Conservation (phyloP, 495 filamentous ascomycete genomes). For the Penicillium simplicissimum region DNA sequence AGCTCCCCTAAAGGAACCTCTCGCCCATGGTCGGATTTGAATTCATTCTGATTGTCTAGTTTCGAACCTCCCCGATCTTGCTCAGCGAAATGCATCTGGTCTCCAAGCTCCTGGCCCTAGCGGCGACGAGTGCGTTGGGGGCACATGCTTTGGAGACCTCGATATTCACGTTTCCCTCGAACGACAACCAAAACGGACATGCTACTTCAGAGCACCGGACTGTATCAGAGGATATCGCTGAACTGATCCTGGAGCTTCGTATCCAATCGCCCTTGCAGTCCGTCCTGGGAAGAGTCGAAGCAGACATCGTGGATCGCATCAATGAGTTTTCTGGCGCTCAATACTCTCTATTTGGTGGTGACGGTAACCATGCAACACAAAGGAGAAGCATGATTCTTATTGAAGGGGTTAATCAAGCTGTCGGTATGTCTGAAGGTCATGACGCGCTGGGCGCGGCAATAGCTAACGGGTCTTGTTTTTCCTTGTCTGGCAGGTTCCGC, state of each 20-base stretch:
- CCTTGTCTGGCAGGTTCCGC: constrained; percentile 16
- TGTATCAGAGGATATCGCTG: constrained; percentile 48
- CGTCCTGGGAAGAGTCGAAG: constrained; percentile 43
- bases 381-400: constrained; percentile 46
- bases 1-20: background rate
- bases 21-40: background rate
- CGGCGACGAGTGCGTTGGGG: constrained; percentile 27
- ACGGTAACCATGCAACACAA: constrained; percentile 11
- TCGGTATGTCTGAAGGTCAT: constrained; percentile 34
- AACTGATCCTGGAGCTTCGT: constrained; percentile 56
- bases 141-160: constrained; percentile 36
- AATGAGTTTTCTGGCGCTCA: constrained; percentile 49
- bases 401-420: constrained; percentile 46
- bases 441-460: background rate
- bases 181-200: background rate
- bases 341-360: constrained; percentile 41
- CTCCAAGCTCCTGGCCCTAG: constrained; percentile 32
- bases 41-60: background rate
- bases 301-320: constrained; percentile 46
- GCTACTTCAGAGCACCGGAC: constrained; percentile 6
- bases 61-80: background rate
- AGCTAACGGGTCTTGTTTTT: constrained; percentile 1
- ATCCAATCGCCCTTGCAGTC: constrained; percentile 54
- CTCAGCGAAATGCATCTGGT: constrained; percentile 32
- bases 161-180: constrained; percentile 38